These are phyloP conservation scores for Zizania palustris DNA, from an alignment of 202 grass and related monocot genomes.

Conservation along the genomic window DNA sequence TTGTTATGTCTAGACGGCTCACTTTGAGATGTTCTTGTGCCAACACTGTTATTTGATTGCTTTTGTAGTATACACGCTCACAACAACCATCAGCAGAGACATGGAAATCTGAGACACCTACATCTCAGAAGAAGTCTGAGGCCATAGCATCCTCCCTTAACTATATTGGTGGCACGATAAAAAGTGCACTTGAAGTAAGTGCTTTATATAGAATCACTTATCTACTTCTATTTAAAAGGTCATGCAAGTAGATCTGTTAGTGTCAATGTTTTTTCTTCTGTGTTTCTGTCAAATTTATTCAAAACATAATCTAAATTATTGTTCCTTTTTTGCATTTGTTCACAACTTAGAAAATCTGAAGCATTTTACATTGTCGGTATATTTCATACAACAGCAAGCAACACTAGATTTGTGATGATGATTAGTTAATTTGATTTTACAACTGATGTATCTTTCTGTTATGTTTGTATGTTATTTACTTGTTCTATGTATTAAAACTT, in stretches of 20 bases:
- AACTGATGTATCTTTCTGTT: neutral
- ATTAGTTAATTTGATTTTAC: conserved; percentile 21
- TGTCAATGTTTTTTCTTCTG: neutral
- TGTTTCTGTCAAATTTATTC: conserved; percentile 6
- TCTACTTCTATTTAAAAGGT: neutral
- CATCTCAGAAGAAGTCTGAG: conserved; percentile 83
- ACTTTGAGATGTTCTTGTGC: conserved; percentile 17
- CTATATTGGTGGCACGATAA: conserved; percentile 92
- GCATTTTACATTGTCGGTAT: conserved; percentile 14
- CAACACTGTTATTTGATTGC: conserved; percentile 29
- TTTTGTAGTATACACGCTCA: conserved; percentile 48
- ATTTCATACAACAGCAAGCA: conserved; percentile 9
- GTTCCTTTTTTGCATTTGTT: neutral
- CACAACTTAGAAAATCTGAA: conserved; percentile 14
- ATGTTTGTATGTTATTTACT: conserved; percentile 8
- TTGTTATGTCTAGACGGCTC: conserved; percentile 17
- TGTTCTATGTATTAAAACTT: conserved; percentile 22
- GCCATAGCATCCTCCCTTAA: conserved; percentile 86
- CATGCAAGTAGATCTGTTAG: conserved; percentile 1
- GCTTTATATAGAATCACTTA: neutral
- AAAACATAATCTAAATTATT: neutral
- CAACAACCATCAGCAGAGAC: conserved; percentile 35
- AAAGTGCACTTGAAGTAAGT: conserved; percentile 84
- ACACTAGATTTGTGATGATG: neutral
- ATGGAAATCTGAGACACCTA: conserved; percentile 67